Percentiles rank a stretch among this genome's conserved stretches.
These are phyloP conservation scores for Tilletia caries DNA, from an alignment of 1,284 basidiomycete species.

Conservation along the genomic window DNA sequence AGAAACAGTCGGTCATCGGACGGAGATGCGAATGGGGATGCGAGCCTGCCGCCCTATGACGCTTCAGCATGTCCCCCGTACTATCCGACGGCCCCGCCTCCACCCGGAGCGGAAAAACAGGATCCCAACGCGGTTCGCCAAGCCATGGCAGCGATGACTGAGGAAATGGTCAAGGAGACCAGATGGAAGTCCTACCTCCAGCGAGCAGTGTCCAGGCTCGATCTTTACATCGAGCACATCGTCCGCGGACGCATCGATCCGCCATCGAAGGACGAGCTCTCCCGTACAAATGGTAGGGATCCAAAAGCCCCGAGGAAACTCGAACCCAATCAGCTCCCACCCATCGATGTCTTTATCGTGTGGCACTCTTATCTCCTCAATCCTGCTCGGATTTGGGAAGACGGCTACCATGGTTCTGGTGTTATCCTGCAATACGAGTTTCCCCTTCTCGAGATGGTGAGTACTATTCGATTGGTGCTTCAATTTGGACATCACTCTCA, in stretches of 20 bases:
- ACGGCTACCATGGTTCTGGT: not conserved
- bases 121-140: not conserved
- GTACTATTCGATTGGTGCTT: too few relatives aligned
- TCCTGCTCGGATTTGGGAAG: constrained; percentile 13
- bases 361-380: constrained; percentile 31
- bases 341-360: constrained; percentile 38
- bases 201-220: constrained; percentile 35
- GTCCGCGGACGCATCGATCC: constrained; percentile 16
- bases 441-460: constrained; percentile 2
- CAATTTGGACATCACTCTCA: not conserved
- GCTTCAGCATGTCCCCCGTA: not conserved
- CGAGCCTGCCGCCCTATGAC: not conserved
- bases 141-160: not conserved
- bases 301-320: too few relatives aligned
- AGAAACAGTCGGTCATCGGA: not conserved
- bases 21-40: too few relatives aligned
- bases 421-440: not conserved
- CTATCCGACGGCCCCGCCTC: constrained; percentile 4
- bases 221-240: constrained; percentile 29
- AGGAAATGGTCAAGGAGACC: constrained; percentile 4
- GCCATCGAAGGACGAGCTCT: too few relatives aligned
- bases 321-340: constrained; percentile 23
- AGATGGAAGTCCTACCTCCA: constrained; percentile 34
- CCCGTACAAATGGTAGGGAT: too few relatives aligned
- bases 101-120: not conserved